Conservation (phyloP, 768 basidiomycete species). For the Tremella yokohamensis region DNA sequence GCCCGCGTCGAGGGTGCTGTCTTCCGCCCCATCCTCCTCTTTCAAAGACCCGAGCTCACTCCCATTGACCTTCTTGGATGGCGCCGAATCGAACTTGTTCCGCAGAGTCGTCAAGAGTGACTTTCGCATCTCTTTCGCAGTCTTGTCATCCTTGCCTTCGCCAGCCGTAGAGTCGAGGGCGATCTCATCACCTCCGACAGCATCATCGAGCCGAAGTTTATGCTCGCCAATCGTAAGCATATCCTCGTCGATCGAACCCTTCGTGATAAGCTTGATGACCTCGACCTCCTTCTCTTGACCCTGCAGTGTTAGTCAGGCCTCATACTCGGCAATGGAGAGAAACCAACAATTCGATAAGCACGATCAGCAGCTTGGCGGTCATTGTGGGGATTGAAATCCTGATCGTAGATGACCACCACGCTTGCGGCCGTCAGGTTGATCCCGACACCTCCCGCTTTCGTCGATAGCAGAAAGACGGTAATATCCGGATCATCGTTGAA, state of each 20-base stretch:
- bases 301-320: constrained; percentile 10
- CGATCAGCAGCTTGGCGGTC: constrained; percentile 97
- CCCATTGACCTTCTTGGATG: not conserved
- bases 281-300: constrained; percentile 70
- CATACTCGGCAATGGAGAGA: not conserved
- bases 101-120: constrained; percentile 79
- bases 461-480: constrained; percentile 82
- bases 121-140: constrained; percentile 77
- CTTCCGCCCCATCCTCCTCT: constrained; percentile 6
- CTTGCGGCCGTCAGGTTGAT: constrained; percentile 95
- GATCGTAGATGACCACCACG: constrained; percentile 90
- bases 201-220: constrained; percentile 87
- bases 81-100: constrained; percentile 64
- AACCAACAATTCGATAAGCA: constrained; percentile 78
- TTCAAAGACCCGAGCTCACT: constrained; percentile 3
- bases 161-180: constrained; percentile 57
- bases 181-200: constrained; percentile 71
- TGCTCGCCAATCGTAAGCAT: constrained; percentile 85
- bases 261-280: constrained; percentile 87
- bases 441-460: constrained; percentile 65
- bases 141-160: constrained; percentile 62
- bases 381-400: constrained; percentile 91
- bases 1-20: constrained; percentile 3
- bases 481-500: constrained; percentile 86
- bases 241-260: constrained; percentile 91